phyloP scores from a whole-genome alignment of 352 stramenopile genomes.

The Globisporangium sylvaticum region DNA sequence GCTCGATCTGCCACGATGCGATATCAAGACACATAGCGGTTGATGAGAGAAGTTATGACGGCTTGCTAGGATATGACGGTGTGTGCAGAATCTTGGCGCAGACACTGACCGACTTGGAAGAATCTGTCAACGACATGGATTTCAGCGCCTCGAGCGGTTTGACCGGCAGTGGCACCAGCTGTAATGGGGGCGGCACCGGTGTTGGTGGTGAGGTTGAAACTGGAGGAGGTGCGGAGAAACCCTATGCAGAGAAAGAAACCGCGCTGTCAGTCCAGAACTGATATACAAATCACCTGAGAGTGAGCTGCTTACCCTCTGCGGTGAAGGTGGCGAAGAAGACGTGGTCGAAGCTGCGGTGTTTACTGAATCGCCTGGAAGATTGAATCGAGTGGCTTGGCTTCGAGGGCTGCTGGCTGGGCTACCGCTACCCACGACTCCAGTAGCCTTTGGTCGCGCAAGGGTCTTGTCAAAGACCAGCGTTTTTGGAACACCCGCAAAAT shows the following conservation, averaged over 20 bases:
- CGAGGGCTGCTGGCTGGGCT: background rate
- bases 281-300: background rate
- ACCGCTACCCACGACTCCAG: background rate
- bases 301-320: background rate
- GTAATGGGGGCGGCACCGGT: conserved; percentile 6
- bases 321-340: background rate
- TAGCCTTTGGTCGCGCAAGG: background rate
- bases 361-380: background rate
- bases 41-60: background rate
- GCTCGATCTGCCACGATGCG: background rate
- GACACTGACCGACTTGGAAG: conserved; percentile 11
- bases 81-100: background rate
- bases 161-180: conserved; percentile 22
- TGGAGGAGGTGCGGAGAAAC: background rate
- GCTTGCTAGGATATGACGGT: background rate
- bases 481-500: conserved; percentile 22
- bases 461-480: conserved; percentile 38
- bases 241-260: background rate
- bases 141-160: conserved; percentile 22
- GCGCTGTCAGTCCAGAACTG: background rate
- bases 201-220: background rate
- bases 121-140: conserved; percentile 5
- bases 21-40: background rate
- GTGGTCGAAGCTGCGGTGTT: background rate
- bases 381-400: background rate